Evolutionary conservation across 306 rosid genomes (phyloP), one percentile per base, ranked within the genome.

Genomic region (Glycyrrhiza uralensis): DNA sequence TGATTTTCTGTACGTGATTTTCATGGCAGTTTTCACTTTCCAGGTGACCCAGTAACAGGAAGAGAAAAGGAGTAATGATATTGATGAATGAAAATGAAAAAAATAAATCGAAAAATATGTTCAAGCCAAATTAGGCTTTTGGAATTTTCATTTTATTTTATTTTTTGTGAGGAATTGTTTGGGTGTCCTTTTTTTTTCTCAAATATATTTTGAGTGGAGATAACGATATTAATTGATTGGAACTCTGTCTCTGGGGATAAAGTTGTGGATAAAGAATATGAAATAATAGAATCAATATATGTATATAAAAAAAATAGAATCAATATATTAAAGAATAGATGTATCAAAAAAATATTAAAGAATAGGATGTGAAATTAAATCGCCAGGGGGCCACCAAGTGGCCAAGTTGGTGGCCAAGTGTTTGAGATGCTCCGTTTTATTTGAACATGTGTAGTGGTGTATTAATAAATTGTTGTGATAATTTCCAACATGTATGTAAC

Each of bases 1-100:
- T 81, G 78, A 61, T 59, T 76, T 76, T 52, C 39, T 32, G 76
- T 52, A 72, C 28, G 51, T 52, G 77, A 59, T 51, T 39, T 42
- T 6, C 2, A 22, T 22, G 47, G 83, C 68, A 69, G 35, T 77
- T 52, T 72, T 73, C 74, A 61, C 74, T 72, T 77, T 68, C 28
- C 66, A 77, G 62, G 72, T 72, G 85, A 71, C 17, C 17, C 35
- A 18, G 57, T 24, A 72, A 77, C 38, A 18, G 20, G n/a, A 66
- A 3, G 54, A 24, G 45, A 10, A n/a, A 35, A 56, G 30, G 61
- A 17, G 60, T 41, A 75, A 17, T 28, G 3, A 18, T 62, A 47
- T 23, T 49, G 28, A 50, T 70, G 22, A 52, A 10, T 77, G 76
- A 7, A 35, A 36, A 33, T 46, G 9, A 38, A 36, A 38, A 36